Percentiles rank a stretch among this genome's conserved stretches.
Evolutionary conservation across 352 stramenopile genomes (phyloP).

Genomic region (Phytopythium boreale): DNA sequence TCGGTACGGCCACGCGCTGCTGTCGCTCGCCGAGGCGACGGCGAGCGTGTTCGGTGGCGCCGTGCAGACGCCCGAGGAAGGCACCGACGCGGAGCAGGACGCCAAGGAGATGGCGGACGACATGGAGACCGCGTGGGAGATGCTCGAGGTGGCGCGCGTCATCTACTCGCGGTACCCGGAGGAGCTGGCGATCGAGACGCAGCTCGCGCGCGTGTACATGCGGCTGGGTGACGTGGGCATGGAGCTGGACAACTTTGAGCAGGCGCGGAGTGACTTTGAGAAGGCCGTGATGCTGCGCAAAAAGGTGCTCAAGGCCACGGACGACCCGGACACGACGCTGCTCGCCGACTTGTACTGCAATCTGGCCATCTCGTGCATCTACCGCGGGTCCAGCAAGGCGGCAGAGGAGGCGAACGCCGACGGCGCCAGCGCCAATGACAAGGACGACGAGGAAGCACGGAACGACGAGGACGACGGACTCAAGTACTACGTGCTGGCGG

Average conservation of each 20-base stretch:
- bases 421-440: slow-evolving; percentile 8
- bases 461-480: slow-evolving; percentile 50
- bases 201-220: slow-evolving; percentile 79
- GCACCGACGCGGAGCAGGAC: slow-evolving; percentile 52
- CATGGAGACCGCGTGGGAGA: slow-evolving; percentile 83
- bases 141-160: slow-evolving; percentile 81
- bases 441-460: slow-evolving; percentile 23
- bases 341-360: slow-evolving; percentile 82
- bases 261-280: slow-evolving; percentile 75
- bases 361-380: slow-evolving; percentile 83
- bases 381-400: slow-evolving; percentile 47
- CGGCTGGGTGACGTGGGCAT: slow-evolving; percentile 75
- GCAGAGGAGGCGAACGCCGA: slow-evolving; percentile 14
- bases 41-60: slow-evolving; percentile 54
- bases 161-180: slow-evolving; percentile 75
- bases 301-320: slow-evolving; percentile 62
- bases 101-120: slow-evolving; percentile 56
- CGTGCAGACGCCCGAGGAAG: slow-evolving; percentile 17
- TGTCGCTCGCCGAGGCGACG: slow-evolving; percentile 69
- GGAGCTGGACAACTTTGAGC: slow-evolving; percentile 79
- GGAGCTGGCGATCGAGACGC: slow-evolving; percentile 66
- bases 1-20: slow-evolving; percentile 78
- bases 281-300: slow-evolving; percentile 67
- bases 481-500: slow-evolving; percentile 81
- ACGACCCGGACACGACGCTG: slow-evolving; percentile 74